A percentile compares a stretch with the other conserved stretches of the same genome.
These are phyloP conservation scores for Russula foetens DNA, from an alignment of 768 basidiomycete genomes.

Conservation along the genomic window DNA sequence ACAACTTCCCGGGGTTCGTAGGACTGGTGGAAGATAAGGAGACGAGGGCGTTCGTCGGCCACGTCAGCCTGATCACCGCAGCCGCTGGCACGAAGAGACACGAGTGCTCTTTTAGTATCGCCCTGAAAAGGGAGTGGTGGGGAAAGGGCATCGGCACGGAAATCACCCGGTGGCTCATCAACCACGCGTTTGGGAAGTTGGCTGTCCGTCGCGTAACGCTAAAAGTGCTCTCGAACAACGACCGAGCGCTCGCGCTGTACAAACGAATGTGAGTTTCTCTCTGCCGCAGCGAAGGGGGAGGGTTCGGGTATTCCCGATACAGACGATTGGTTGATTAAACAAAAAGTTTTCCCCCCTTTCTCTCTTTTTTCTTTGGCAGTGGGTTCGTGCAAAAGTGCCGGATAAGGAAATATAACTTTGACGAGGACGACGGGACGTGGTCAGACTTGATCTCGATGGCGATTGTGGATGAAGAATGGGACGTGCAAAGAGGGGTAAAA, in stretches of 20 bases:
- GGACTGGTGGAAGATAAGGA: constrained; percentile 13
- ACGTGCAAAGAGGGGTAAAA: background rate
- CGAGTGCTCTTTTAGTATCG: constrained; percentile 1
- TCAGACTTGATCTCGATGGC: constrained; percentile 7
- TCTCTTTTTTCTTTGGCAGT: background rate
- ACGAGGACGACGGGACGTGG: background rate
- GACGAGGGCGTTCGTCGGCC: constrained; percentile 11
- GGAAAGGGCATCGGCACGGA: constrained; percentile 17
- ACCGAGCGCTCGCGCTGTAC: constrained; percentile 12
- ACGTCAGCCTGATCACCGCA: background rate
- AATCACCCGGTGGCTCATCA: constrained; percentile 10
- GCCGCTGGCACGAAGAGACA: background rate
- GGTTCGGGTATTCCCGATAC: too few relatives aligned
- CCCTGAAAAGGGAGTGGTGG: constrained; percentile 13
- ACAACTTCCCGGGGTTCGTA: background rate
- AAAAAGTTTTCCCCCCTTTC: too few relatives aligned
- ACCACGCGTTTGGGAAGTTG: constrained; percentile 1
- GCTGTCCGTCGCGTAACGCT: constrained; percentile 10
- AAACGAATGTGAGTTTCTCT: constrained; percentile 1
- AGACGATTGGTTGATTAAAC: too few relatives aligned
- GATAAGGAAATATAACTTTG: background rate
- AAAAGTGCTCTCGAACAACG: constrained; percentile 4
- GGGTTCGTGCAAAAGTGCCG: constrained; percentile 9
- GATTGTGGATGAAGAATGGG: constrained; percentile 13
- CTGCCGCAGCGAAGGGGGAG: too few relatives aligned